Evolutionary conservation across 495 filamentous ascomycete genomes (phyloP).

Genomic region (Oleoguttula mirabilis): DNA sequence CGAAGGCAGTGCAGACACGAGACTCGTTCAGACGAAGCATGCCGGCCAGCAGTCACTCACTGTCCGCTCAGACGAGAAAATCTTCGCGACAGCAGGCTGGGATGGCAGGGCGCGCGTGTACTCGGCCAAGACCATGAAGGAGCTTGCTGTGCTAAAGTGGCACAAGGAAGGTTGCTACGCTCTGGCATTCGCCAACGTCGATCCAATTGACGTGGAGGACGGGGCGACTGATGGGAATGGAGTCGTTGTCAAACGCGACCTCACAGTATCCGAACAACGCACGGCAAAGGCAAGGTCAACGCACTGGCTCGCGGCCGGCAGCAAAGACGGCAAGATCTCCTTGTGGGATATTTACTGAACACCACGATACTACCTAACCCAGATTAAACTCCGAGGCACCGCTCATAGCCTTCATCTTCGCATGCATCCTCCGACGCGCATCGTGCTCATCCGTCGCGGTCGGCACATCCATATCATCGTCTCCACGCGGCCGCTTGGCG

Average conservation of each 20-base stretch:
- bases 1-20: constrained; percentile 20
- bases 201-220: constrained; percentile 10
- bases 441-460: constrained; percentile 41
- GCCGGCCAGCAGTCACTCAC: constrained; percentile 72
- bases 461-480: constrained; percentile 26
- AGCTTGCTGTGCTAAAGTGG: constrained; percentile 93
- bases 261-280: constrained; percentile 31
- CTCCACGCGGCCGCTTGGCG: constrained; percentile 10
- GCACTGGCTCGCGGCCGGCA: constrained; percentile 84
- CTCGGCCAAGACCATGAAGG: constrained; percentile 64
- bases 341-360: constrained; percentile 85
- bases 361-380: constrained; percentile 37
- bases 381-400: constrained; percentile 79
- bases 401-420: constrained; percentile 70
- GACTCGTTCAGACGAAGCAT: constrained; percentile 62
- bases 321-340: constrained; percentile 92
- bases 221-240: not conserved
- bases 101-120: constrained; percentile 73
- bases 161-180: constrained; percentile 82
- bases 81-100: constrained; percentile 92
- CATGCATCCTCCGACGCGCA: constrained; percentile 61
- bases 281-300: constrained; percentile 51
- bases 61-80: constrained; percentile 66
- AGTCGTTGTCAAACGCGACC: not conserved
- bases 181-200: constrained; percentile 57